Conservation (phyloP, 768 basidiomycete species). For the Boletus barrowsii region DNA sequence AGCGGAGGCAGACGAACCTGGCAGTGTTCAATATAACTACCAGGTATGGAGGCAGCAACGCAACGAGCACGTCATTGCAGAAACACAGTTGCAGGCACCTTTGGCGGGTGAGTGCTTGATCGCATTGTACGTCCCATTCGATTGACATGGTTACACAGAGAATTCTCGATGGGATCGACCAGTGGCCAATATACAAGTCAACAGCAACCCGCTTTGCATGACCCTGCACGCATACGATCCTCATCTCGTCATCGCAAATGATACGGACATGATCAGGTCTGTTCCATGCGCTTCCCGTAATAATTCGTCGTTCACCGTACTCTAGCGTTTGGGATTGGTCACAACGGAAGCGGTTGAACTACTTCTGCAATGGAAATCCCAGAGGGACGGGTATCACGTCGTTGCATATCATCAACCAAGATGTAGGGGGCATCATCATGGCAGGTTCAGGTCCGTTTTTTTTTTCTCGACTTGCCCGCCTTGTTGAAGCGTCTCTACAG, state of each 20-base stretch:
- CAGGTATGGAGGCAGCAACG: constrained; percentile 92
- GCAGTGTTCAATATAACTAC: constrained; percentile 89
- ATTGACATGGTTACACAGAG: constrained; percentile 38
- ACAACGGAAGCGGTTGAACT: constrained; percentile 67
- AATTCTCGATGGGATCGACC: constrained; percentile 68
- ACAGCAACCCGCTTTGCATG: constrained; percentile 67
- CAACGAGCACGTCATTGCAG: constrained; percentile 74
- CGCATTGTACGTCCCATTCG: neutral
- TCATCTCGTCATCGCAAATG: constrained; percentile 83
- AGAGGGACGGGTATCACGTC: constrained; percentile 81
- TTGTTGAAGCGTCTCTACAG: constrained; percentile 38
- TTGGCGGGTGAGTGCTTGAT: constrained; percentile 58
- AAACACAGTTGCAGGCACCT: constrained; percentile 68
- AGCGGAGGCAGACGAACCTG: constrained; percentile 94
- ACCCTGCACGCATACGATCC: constrained; percentile 92
- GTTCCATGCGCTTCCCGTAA: constrained; percentile 14
- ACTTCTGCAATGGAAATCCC: constrained; percentile 88
- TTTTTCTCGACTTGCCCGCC: neutral
- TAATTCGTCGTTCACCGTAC: neutral
- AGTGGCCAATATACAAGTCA: constrained; percentile 60
- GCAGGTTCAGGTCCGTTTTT: constrained; percentile 71
- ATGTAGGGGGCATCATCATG: constrained; percentile 86
- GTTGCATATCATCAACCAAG: constrained; percentile 92
- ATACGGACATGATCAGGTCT: constrained; percentile 82
- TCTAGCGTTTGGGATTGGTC: constrained; percentile 94